Percentiles rank a stretch among this genome's conserved stretches.
phyloP scores from a whole-genome alignment of 768 basidiomycete species.

The Gymnopilus dilepis region DNA sequence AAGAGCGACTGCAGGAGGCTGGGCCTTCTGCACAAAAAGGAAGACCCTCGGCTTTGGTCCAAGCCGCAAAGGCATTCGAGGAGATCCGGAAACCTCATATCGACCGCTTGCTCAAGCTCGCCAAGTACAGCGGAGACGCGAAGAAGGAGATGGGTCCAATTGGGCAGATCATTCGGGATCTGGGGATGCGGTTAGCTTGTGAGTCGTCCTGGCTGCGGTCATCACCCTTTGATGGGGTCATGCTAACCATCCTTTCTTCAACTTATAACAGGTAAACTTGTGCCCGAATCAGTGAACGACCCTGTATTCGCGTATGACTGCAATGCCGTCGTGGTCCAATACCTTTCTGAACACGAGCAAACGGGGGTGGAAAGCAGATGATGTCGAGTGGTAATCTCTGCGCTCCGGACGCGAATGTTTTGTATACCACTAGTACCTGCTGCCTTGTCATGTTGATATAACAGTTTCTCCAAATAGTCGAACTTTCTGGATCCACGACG shows the following conservation, averaged over 20 bases:
- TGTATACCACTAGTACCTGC: too few relatives aligned
- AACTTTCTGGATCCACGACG: too few relatives aligned
- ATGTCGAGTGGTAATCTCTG: not conserved
- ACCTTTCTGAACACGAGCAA: not conserved
- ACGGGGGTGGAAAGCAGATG: not conserved
- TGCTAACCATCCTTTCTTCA: not conserved
- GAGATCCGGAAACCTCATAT: constrained; percentile 37
- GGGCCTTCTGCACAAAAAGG: not conserved
- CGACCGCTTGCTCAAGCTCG: constrained; percentile 36
- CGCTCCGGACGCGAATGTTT: too few relatives aligned
- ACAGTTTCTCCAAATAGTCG: too few relatives aligned
- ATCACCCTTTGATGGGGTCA: too few relatives aligned
- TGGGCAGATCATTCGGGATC: constrained; percentile 39
- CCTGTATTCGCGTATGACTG: not conserved
- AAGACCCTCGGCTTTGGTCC: constrained; percentile 16
- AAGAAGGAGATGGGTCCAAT: constrained; percentile 38
- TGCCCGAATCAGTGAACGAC: not conserved
- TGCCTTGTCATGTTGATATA: too few relatives aligned
- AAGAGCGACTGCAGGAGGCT: not conserved
- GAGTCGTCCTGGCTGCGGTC: too few relatives aligned
- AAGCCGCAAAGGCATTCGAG: constrained; percentile 37
- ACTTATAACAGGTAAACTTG: not conserved
- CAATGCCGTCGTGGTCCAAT: not conserved
- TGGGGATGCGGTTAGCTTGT: constrained; percentile 39
- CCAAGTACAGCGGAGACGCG: constrained; percentile 34